Evolutionary conservation across 345 rosid species (phyloP).

Genomic region (Carallia pectinifolia): DNA sequence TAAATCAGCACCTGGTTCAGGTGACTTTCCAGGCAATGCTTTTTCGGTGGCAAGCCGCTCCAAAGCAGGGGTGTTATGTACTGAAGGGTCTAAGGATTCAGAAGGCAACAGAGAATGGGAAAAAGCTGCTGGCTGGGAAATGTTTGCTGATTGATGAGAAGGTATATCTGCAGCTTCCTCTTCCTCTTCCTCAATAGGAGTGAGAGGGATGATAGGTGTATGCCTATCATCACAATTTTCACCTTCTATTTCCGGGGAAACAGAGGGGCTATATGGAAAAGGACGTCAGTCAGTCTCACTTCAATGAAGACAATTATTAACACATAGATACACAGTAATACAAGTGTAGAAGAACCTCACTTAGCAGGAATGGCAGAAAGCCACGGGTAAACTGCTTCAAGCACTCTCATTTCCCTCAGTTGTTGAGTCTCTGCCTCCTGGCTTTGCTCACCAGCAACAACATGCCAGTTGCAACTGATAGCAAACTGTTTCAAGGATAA

Average conservation of each 20-base stretch:
- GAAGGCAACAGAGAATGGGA: conserved; percentile 16
- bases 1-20: conserved; percentile 29
- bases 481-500: conserved; percentile 36
- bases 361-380: conserved; percentile 44
- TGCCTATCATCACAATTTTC: conserved; percentile 47
- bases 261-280: conserved; percentile 41
- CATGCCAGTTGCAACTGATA: conserved; percentile 33
- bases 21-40: conserved; percentile 1
- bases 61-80: neutral
- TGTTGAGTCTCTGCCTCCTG: conserved; percentile 40
- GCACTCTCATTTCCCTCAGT: conserved; percentile 40
- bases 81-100: conserved; percentile 7
- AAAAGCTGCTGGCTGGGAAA: conserved; percentile 13
- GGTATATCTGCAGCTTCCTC: conserved; percentile 28
- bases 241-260: conserved; percentile 30
- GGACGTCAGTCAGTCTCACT: neutral
- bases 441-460: conserved; percentile 60
- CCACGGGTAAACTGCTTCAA: conserved; percentile 55
- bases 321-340: neutral
- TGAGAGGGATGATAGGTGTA: conserved; percentile 50
- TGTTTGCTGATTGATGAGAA: conserved; percentile 13
- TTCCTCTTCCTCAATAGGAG: conserved; percentile 57
- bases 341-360: conserved; percentile 27
- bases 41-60: conserved; percentile 3
- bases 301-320: neutral